Evolutionary conservation across 2,329 filamentous ascomycete genomes (phyloP), one percentile per base, ranked within the genome.

Genomic region (Raffaelea arxii): DNA sequence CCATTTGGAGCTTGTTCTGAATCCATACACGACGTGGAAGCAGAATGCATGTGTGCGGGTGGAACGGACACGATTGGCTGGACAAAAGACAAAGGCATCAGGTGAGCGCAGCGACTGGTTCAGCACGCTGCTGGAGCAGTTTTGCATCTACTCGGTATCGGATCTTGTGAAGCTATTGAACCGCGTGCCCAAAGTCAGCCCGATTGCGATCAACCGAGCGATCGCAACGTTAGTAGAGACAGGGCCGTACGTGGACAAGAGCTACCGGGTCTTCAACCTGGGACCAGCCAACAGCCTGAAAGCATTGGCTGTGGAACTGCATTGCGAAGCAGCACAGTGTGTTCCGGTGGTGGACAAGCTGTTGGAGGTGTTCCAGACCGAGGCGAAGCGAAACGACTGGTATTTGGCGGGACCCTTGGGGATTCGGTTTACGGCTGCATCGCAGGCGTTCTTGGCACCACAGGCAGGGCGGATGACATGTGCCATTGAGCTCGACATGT

Each of bases 1-100:
- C 42, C 56, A 58, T 35, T 58, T 56, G 35, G 56, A 58, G 48
- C 42, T 58, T 6, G 51, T 58, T 3, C 49, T 58, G 18, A 58
- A 56, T 37, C 56, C 56, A 0, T 58, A 58, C 46, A 44, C 44
- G 43, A 30, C 40, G 41, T 48, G 51, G 51, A 47, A 39, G 2
- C 41, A 49, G 38, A 45, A 51, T 35, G 46, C 53, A 3, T 53
- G 53, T 27, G 46, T 58, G 3, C 48, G 49, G 4, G 49, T 58
- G 6, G 53, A 55, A 42, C 49, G 56, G 9, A 49, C 42, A 14
- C 53, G 55, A 2, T 43, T 54, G 2, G 30, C 38, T 1, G 27
- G 32, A 5, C n/a, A n/a, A n/a, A 32, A 35, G 22, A 46, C 47
- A 4, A 44, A 41, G 38, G 35, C 46, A 7, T 53, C 48, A 2